These are phyloP conservation scores for Globisporangium acanthophoron DNA, from an alignment of 352 stramenopile genomes.

Conservation along the genomic window DNA sequence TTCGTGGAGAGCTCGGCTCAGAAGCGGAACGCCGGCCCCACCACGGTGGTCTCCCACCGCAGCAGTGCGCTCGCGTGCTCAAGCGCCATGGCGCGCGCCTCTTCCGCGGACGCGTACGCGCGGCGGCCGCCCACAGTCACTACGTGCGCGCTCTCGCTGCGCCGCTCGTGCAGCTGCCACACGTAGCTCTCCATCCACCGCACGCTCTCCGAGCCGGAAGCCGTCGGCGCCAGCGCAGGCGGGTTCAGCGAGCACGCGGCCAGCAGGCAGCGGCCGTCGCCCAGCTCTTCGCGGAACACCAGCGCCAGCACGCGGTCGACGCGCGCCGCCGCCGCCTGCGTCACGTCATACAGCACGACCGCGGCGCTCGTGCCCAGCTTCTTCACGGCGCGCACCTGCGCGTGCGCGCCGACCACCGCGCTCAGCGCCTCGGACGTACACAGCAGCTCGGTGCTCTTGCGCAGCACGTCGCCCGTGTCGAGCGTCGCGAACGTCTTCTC, in stretches of 20 bases:
- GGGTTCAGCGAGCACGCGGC: conserved; percentile 72
- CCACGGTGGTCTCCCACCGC: conserved; percentile 6
- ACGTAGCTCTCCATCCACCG: conserved; percentile 82
- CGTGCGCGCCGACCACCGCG: not conserved
- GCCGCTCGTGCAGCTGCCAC: conserved; percentile 26
- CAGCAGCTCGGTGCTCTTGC: conserved; percentile 1
- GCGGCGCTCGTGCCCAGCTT: conserved; percentile 3
- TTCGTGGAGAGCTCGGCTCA: not conserved
- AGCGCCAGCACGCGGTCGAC: conserved; percentile 11
- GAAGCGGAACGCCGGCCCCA: conserved; percentile 10
- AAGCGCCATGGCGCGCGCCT: conserved; percentile 11
- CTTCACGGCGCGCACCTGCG: conserved; percentile 5
- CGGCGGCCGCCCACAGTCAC: conserved; percentile 34
- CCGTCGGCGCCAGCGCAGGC: conserved; percentile 37
- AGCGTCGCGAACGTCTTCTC: conserved; percentile 18
- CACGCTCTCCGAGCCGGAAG: conserved; percentile 32
- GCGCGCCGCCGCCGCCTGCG: conserved; percentile 4
- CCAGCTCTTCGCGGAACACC: conserved; percentile 7
- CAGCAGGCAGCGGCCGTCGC: conserved; percentile 59
- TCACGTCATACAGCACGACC: conserved; percentile 10
- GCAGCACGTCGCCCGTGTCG: conserved; percentile 4
- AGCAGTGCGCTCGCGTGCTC: conserved; percentile 4
- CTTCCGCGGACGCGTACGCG: conserved; percentile 1
- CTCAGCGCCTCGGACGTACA: conserved; percentile 8
- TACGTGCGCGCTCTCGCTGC: conserved; percentile 25